Conservation (phyloP, 2,329 filamentous ascomycete genomes). For the Mycosphaerella arachidis region DNA sequence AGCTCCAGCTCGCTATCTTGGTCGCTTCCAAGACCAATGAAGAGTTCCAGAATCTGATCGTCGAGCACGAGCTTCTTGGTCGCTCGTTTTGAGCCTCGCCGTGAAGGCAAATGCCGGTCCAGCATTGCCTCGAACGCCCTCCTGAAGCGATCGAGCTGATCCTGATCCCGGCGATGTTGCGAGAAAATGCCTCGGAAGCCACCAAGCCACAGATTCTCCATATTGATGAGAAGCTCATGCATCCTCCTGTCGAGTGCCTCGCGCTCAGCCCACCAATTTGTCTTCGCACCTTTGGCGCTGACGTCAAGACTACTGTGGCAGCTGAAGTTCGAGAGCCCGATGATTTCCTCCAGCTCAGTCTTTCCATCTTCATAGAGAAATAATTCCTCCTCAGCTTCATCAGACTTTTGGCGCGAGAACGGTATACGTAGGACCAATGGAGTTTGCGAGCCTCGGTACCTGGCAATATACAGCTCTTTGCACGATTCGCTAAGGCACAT, state of each 20-base stretch:
- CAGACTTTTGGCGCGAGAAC: slow-evolving; percentile 72
- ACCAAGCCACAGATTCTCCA: slow-evolving; percentile 91
- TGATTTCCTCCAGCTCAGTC: slow-evolving; percentile 75
- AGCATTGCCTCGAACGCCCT: slow-evolving; percentile 73
- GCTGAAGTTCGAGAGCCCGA: slow-evolving; percentile 74
- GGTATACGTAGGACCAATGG: slow-evolving; percentile 87
- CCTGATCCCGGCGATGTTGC: slow-evolving; percentile 58
- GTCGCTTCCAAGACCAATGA: slow-evolving; percentile 76
- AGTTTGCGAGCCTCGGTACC: slow-evolving; percentile 66
- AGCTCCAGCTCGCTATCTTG: slow-evolving; percentile 65
- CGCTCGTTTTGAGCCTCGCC: slow-evolving; percentile 55
- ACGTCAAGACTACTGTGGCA: slow-evolving; percentile 72
- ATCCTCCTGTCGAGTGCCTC: slow-evolving; percentile 74
- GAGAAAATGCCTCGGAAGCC: slow-evolving; percentile 95
- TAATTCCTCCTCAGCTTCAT: slow-evolving; percentile 72
- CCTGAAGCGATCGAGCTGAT: slow-evolving; percentile 69
- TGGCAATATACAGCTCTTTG: slow-evolving; percentile 85
- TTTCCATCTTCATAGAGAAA: slow-evolving; percentile 81
- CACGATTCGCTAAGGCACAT: slow-evolving; percentile 75
- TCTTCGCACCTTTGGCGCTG: slow-evolving; percentile 67
- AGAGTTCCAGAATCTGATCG: slow-evolving; percentile 73
- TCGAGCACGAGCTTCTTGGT: slow-evolving; percentile 52
- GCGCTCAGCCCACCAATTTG: slow-evolving; percentile 84
- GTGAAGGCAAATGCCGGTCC: slow-evolving; percentile 79
- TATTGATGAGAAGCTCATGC: slow-evolving; percentile 71